Evolutionary conservation across 1,284 basidiomycete genomes (phyloP).

Genomic region (Ceraceosorus guamensis): DNA sequence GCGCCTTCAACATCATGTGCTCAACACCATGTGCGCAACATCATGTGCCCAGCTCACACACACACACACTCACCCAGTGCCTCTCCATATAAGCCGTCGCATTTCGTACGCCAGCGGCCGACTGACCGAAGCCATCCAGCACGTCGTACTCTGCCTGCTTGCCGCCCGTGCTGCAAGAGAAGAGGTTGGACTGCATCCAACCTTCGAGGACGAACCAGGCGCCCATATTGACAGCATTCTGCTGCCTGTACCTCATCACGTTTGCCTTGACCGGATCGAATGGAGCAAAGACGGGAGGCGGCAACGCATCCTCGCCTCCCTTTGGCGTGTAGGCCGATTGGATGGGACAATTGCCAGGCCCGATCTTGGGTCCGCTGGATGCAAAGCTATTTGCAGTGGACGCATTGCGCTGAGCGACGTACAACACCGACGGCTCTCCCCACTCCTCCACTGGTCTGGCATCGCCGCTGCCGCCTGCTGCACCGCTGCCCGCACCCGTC

Average conservation of each 20-base stretch:
- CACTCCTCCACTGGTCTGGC: constrained; percentile 16
- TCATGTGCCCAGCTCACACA: too few relatives aligned
- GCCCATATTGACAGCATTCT: constrained; percentile 76
- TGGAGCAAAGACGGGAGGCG: constrained; percentile 25
- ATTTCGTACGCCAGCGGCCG: constrained; percentile 50
- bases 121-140: constrained; percentile 55
- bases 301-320: constrained; percentile 26
- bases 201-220: constrained; percentile 47
- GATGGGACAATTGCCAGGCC: constrained; percentile 33
- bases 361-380: constrained; percentile 15
- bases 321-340: constrained; percentile 34
- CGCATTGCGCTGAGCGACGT: constrained; percentile 15
- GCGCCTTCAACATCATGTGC: not conserved
- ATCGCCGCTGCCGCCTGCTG: constrained; percentile 4
- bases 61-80: constrained; percentile 56
- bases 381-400: constrained; percentile 4
- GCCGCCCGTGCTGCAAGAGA: constrained; percentile 58
- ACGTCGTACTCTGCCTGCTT: constrained; percentile 54
- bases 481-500: not conserved
- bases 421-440: constrained; percentile 34
- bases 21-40: too few relatives aligned
- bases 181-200: constrained; percentile 63
- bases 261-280: constrained; percentile 41
- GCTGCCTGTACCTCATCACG: constrained; percentile 64
- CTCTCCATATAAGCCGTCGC: constrained; percentile 58